phyloP scores from a whole-genome alignment of 345 rosid genomes.

The Brassica carinata region DNA sequence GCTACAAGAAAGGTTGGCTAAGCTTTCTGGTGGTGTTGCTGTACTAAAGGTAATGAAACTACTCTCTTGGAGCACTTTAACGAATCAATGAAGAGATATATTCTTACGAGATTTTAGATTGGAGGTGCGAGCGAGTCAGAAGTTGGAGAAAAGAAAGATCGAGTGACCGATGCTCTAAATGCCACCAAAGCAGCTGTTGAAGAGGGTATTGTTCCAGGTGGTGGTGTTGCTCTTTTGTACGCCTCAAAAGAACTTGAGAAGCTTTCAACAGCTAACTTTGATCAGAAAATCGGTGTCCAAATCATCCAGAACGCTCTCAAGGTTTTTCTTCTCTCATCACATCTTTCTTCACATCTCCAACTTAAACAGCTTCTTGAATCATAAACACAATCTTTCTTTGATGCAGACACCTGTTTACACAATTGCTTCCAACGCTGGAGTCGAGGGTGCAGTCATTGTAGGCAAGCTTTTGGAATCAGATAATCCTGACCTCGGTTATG shows the following conservation, averaged over 20 bases:
- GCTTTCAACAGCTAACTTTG: constrained; percentile 89
- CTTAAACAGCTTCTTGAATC: background rate
- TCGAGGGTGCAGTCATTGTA: constrained; percentile 95
- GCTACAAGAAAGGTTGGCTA: constrained; percentile 92
- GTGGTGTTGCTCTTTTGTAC: constrained; percentile 95
- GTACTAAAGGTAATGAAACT: constrained; percentile 74
- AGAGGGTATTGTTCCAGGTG: constrained; percentile 97
- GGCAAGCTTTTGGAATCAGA: constrained; percentile 97
- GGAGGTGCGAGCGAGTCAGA: constrained; percentile 99
- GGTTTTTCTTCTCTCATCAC: constrained; percentile 47
- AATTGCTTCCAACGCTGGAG: constrained; percentile 94
- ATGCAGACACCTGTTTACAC: constrained; percentile 84
- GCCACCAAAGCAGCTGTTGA: constrained; percentile 99
- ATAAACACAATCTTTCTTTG: background rate
- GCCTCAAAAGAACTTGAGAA: constrained; percentile 89
- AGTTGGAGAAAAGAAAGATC: constrained; percentile 93
- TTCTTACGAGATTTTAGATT: constrained; percentile 51
- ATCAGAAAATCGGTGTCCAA: constrained; percentile 97
- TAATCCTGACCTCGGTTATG: constrained; percentile 84
- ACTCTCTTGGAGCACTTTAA: background rate
- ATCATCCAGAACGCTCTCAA: constrained; percentile 94
- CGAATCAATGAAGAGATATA: background rate
- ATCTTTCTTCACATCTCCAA: background rate
- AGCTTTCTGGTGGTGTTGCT: constrained; percentile 98
- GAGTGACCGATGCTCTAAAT: constrained; percentile 97